Percentiles rank a stretch among this genome's conserved stretches.
Conservation (phyloP, 2,329 filamentous ascomycete genomes). For the Mollisia scopiformis region DNA sequence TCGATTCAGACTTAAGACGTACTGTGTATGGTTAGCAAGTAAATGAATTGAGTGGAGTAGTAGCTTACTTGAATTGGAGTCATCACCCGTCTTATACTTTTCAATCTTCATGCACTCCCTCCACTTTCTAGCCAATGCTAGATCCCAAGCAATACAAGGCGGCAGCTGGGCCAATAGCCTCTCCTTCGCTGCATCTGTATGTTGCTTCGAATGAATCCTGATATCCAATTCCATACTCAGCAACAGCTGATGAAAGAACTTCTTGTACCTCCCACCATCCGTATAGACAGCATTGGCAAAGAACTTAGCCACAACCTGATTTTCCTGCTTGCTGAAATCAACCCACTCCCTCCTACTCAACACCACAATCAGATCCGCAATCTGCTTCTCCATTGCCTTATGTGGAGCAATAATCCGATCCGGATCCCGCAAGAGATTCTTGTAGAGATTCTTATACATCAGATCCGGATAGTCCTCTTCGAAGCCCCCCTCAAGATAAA, state of each 20-base stretch:
- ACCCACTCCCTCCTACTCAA: constrained; percentile 73
- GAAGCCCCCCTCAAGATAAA: constrained; percentile 58
- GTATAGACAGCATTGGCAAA: constrained; percentile 63
- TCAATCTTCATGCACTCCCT: constrained; percentile 70
- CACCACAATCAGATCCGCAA: constrained; percentile 71
- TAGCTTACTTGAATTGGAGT: constrained; percentile 51
- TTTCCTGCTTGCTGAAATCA: constrained; percentile 70
- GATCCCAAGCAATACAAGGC: constrained; percentile 71
- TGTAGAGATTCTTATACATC: constrained; percentile 68
- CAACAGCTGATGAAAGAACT: constrained; percentile 78
- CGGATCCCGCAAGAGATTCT: constrained; percentile 67
- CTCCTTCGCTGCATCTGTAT: constrained; percentile 65
- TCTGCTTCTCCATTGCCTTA: constrained; percentile 69
- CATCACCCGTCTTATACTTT: constrained; percentile 53
- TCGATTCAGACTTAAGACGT: constrained; percentile 65
- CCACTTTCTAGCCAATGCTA: constrained; percentile 76
- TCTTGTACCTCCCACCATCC: constrained; percentile 57
- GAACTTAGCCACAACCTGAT: constrained; percentile 75
- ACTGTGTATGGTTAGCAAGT: constrained; percentile 42
- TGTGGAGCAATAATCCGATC: constrained; percentile 64
- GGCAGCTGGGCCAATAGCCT: constrained; percentile 67
- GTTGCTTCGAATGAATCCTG: constrained; percentile 65
- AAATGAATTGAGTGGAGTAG: neutral
- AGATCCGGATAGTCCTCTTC: constrained; percentile 59
- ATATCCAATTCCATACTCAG: constrained; percentile 73